Evolutionary conservation across 495 filamentous ascomycete genomes (phyloP).

Genomic region (Trichocladium uniseriatum): DNA sequence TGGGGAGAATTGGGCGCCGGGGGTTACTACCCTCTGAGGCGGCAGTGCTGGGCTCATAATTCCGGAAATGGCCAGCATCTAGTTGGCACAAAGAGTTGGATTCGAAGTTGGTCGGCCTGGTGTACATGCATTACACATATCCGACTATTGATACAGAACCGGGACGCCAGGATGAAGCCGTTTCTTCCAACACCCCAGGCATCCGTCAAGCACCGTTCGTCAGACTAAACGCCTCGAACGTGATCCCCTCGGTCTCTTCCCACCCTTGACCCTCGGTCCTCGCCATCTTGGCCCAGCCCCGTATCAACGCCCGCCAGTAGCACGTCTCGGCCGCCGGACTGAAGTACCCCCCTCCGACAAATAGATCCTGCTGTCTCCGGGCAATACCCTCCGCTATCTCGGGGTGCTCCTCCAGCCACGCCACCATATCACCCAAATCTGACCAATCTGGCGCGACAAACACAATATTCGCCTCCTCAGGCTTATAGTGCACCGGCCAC

Average conservation of each 20-base stretch:
- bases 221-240: constrained; percentile 37
- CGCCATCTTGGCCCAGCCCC: constrained; percentile 39
- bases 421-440: constrained; percentile 38
- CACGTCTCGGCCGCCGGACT: constrained; percentile 43
- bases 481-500: constrained; percentile 33
- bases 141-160: neutral
- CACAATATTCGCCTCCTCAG: constrained; percentile 40
- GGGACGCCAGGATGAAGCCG: neutral
- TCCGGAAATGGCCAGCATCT: too few species aligned
- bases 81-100: too few species aligned
- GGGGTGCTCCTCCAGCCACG: constrained; percentile 36
- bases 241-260: constrained; percentile 26
- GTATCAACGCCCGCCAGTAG: constrained; percentile 44
- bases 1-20: constrained; percentile 60
- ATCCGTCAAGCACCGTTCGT: constrained; percentile 13
- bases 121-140: too few species aligned
- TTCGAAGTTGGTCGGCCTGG: too few species aligned
- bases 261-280: constrained; percentile 25
- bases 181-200: too few species aligned
- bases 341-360: constrained; percentile 39
- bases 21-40: constrained; percentile 34
- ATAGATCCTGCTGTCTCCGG: constrained; percentile 36
- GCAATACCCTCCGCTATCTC: constrained; percentile 40
- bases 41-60: neutral
- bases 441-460: constrained; percentile 46